These are phyloP conservation scores for Trypanosoma grayi DNA, from an alignment of 208 protist species.

Conservation along the genomic window DNA sequence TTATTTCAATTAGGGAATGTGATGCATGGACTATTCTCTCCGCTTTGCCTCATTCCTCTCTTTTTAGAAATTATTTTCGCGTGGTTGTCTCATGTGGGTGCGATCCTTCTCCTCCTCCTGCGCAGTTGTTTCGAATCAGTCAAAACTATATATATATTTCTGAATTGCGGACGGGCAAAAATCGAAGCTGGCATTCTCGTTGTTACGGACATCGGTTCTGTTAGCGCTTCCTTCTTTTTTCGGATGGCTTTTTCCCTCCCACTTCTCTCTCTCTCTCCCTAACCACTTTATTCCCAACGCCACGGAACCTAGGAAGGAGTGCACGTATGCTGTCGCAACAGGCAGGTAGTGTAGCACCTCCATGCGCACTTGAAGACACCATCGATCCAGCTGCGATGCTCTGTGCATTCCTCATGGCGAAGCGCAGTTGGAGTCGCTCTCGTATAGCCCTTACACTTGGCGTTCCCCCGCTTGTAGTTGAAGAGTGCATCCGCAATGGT, in stretches of 20 bases:
- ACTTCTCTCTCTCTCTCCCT: conserved; percentile 9
- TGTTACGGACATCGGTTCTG: not conserved
- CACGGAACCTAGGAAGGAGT: too few species aligned
- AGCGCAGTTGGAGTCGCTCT: conserved; percentile 32
- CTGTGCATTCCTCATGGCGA: conserved; percentile 63
- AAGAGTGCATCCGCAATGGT: conserved; percentile 74
- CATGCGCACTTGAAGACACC: not conserved
- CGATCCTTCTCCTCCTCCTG: too few species aligned
- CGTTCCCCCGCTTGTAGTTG: conserved; percentile 62
- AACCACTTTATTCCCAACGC: too few species aligned
- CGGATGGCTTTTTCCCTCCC: not conserved
- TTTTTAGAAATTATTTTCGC: too few species aligned
- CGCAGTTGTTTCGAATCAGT: too few species aligned
- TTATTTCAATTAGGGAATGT: too few species aligned
- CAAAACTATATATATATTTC: too few species aligned
- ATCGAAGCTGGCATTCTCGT: too few species aligned
- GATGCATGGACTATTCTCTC: too few species aligned
- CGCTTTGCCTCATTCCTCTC: too few species aligned
- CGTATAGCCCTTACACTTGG: conserved; percentile 50
- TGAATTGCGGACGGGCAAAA: too few species aligned
- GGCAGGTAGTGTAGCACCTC: not conserved
- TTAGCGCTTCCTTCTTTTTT: conserved; percentile 9
- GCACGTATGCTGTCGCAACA: not conserved
- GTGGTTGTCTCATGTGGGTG: too few species aligned
- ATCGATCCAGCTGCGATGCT: conserved; percentile 56